Evolutionary conservation across 768 basidiomycete species (phyloP), one percentile per base, ranked within the genome.

Genomic region (Podaxis carcinomalis): DNA sequence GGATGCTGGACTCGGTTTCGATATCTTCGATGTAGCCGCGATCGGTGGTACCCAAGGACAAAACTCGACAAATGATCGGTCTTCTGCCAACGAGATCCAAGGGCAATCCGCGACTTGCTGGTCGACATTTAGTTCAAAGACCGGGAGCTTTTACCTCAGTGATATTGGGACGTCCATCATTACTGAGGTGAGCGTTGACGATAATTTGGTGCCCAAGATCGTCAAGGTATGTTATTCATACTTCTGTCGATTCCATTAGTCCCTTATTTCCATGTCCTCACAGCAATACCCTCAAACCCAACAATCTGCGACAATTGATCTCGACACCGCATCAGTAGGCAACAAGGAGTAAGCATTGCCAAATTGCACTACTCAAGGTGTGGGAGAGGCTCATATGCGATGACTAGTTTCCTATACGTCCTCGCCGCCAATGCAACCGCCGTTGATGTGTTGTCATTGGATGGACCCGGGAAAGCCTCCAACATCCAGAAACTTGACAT

Each of bases 111-210:
- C 77, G 7, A 75, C 75, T 1, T 80, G 79, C 68, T 80, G 79
- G 79, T 74, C 74, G 11, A 72, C 69, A 54, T 78, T 78, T 69
- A 75, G 73, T 65, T 61, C 65, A 42, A 72, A 75, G 68, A 78
- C 77, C 0, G 76, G 76, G 3, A 78, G 75, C 67, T 80, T 77
- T 70, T 80, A 77, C 67, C 65, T 80, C 14, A 80, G 74, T 32
- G 78, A 80, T 58, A 76, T 79, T 44, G 72, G 66, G 2, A 79
- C 77, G 37, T 66, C 75, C 3, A 67, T 68, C 6, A 68, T 78
- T 44, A 82, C 80, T 0, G 82, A 83, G 69, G 75, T 81, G 42
- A 72, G 74, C 49, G 74, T 84, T 49, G 77, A 80, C 66, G 68
- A 72, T 62, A 77, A 80, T 62, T 73, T 83, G 32, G 73, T 74